Conservation (phyloP, 2,329 filamentous ascomycete species). For the Aureobasidium mangrovei region DNA sequence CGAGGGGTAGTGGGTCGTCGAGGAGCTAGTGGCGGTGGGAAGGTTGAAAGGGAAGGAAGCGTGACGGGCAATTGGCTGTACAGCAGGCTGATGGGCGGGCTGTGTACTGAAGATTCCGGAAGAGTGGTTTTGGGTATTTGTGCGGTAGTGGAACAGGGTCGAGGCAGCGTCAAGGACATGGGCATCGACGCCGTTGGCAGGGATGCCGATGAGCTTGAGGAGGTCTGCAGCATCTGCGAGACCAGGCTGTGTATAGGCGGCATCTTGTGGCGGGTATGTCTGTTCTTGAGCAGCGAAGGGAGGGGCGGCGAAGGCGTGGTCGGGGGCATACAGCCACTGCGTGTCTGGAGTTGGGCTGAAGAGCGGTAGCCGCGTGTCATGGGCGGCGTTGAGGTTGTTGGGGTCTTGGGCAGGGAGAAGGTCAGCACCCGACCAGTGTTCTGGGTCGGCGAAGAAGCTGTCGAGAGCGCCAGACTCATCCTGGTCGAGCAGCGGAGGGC, state of each 20-base stretch:
- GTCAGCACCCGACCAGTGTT: conserved; percentile 6
- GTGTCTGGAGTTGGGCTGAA: background rate
- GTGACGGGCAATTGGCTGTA: background rate
- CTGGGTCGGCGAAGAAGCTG: conserved; percentile 15
- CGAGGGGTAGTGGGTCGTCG: background rate
- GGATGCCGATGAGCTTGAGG: conserved; percentile 4
- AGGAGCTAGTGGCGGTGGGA: background rate
- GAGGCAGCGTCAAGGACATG: conserved; percentile 12
- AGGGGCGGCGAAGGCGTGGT: background rate
- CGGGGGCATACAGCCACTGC: background rate
- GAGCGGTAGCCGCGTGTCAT: background rate
- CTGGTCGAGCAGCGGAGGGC: conserved; percentile 13
- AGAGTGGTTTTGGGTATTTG: background rate
- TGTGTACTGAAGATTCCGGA: background rate
- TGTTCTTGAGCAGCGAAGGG: conserved; percentile 6
- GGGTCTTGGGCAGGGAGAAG: background rate
- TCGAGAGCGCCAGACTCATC: conserved; percentile 12
- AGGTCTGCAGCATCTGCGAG: conserved; percentile 3
- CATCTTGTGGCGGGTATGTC: background rate
- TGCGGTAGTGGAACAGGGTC: conserved; percentile 7
- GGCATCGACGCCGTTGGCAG: background rate
- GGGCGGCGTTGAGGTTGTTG: background rate
- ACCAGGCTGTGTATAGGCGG: background rate
- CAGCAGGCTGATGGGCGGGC: background rate
- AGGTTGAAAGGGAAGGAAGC: conserved; percentile 3